Evolutionary conservation across 352 stramenopile genomes (phyloP), one percentile per base, ranked within the genome.

Genomic region (Globisporangium acanthophoron): DNA sequence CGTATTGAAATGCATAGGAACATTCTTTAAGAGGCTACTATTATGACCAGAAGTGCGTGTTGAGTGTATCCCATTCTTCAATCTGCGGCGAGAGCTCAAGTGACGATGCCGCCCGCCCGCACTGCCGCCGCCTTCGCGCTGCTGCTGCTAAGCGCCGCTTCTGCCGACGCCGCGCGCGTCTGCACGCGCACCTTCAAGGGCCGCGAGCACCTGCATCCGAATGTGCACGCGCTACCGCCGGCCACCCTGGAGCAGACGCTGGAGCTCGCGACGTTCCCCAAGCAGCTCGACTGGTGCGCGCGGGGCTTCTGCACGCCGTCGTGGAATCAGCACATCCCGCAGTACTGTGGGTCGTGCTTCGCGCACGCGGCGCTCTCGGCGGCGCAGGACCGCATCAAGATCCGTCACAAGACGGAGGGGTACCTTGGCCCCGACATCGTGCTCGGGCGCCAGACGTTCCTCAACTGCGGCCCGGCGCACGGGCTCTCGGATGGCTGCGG

Each of bases 211-310:
- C 50, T 80, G 49, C 70, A 80, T 58, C 67, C 70, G 29, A 70
- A 40, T 5, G 52, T 76, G 49, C 56, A 71, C 64, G 27, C 52
- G 51, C 63, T 80, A 41, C 69, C 71, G 45, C 21, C 52, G 53
- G 61, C 70, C 5, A 79, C 57, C 5, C 41, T 39, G 5, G 64
- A 67, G 9, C 70, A 87, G 52, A 37, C 56, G 13, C 9, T 72
- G 15, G 77, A 85, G 55, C 64, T 85, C 18, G 54, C 54, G 53
- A 59, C 66, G 41, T 71, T 85, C 55, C 74, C 77, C 20, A 63
- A 62, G 56, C 56, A 71, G 18, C 97, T 97, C 58, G 87, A 90
- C 63, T 98, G 94, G 91, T 85, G 75, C 56, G 73, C 81, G n/a
- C 62, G 69, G 35, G 78, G 76, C 24, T 66, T 70, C 46, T 83